These are phyloP conservation scores for Saururus chinensis DNA, from an alignment of 164 flowering plant genomes.

Conservation along the genomic window DNA sequence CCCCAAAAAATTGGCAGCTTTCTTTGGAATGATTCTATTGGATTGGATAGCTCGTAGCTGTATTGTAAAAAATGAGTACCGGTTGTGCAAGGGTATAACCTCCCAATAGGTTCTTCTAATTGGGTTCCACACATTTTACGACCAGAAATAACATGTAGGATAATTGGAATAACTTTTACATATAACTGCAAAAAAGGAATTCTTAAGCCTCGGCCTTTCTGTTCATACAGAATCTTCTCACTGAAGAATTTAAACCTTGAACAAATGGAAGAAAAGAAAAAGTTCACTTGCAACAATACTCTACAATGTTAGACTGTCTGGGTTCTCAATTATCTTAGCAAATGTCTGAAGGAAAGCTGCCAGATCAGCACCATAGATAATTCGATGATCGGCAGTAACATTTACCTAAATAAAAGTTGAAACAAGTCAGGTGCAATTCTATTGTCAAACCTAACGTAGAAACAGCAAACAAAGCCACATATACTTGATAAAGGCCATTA, in stretches of 20 bases:
- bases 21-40: too few relatives aligned
- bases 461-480: not conserved
- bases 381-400: conserved; percentile 89
- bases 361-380: conserved; percentile 86
- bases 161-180: too few relatives aligned
- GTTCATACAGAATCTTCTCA: not conserved
- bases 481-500: not conserved
- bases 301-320: conserved; percentile 80
- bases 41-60: too few relatives aligned
- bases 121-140: too few relatives aligned
- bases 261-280: not conserved
- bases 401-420: conserved; percentile 47
- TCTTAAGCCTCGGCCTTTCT: not conserved
- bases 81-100: too few relatives aligned
- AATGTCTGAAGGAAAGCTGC: conserved; percentile 90
- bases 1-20: too few relatives aligned
- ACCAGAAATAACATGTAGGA: too few relatives aligned
- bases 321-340: conserved; percentile 74
- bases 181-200: not conserved
- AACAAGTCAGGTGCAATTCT: not conserved
- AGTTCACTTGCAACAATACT: not conserved
- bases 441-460: not conserved
- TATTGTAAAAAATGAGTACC: too few relatives aligned
- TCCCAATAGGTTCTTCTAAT: too few relatives aligned
- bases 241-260: not conserved